A percentile compares a stretch with the other conserved stretches of the same genome.
Conservation (phyloP, 176 grass and related monocot genomes). For the Hordeum marinum region DNA sequence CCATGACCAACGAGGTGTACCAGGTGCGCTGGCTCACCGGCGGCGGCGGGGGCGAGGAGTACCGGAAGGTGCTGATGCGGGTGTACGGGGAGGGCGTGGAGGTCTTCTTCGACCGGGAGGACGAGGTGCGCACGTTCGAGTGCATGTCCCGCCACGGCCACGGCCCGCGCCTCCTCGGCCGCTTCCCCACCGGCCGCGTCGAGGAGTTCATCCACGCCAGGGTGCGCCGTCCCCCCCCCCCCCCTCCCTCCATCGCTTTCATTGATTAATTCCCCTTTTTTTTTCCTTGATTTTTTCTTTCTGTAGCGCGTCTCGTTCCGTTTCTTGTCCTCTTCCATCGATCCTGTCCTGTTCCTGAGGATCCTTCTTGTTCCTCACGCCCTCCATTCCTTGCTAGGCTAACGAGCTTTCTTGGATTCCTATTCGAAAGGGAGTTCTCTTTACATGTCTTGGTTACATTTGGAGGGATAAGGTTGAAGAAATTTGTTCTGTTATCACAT, state of each 20-base stretch:
- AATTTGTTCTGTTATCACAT: not conserved
- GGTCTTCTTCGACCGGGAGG: constrained; percentile 53
- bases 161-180: constrained; percentile 54
- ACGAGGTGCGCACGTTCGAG: constrained; percentile 71
- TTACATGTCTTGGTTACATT: not conserved
- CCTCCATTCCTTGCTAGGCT: not conserved
- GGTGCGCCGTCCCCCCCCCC: constrained; percentile 1
- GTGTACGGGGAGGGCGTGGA: constrained; percentile 68
- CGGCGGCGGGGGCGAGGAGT: not conserved
- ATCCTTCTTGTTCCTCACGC: constrained; percentile 3
- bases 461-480: not conserved
- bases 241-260: not conserved
- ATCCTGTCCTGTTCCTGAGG: not conserved
- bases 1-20: constrained; percentile 80
- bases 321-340: not conserved
- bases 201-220: constrained; percentile 85
- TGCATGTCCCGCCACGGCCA: constrained; percentile 71
- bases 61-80: constrained; percentile 52
- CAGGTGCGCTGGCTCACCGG: constrained; percentile 45
- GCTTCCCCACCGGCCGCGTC: constrained; percentile 63
- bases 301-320: not conserved
- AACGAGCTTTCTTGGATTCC: not conserved
- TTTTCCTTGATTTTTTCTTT: not conserved
- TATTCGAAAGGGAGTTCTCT: not conserved
- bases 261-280: no score